A percentile compares a stretch with the other conserved stretches of the same genome.
phyloP scores from a whole-genome alignment of 768 basidiomycete species.

The Zangia roseola region DNA sequence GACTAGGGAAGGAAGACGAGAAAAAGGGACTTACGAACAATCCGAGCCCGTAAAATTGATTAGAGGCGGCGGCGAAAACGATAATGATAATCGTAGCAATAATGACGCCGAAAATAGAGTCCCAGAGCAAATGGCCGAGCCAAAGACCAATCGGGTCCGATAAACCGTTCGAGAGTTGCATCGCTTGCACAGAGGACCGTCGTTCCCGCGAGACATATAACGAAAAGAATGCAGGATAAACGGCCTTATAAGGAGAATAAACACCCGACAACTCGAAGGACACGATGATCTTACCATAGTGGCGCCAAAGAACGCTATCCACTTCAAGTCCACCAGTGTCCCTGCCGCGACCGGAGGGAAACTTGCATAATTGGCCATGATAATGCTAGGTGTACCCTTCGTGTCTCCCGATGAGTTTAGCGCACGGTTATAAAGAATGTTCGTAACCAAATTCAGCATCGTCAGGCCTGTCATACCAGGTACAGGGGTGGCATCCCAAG shows the following conservation, averaged over 20 bases:
- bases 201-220: slow-evolving; percentile 76
- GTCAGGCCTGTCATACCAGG: slow-evolving; percentile 58
- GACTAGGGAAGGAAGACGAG: slow-evolving; percentile 52
- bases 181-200: slow-evolving; percentile 67
- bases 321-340: slow-evolving; percentile 63
- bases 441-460: slow-evolving; percentile 67
- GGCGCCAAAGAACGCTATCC: slow-evolving; percentile 73
- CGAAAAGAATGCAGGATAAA: slow-evolving; percentile 80
- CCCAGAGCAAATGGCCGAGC: slow-evolving; percentile 79
- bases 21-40: slow-evolving; percentile 47
- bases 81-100: slow-evolving; percentile 63
- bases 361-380: slow-evolving; percentile 52
- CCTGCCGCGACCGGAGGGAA: slow-evolving; percentile 58
- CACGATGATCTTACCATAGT: slow-evolving; percentile 51
- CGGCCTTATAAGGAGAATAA: slow-evolving; percentile 42
- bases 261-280: not conserved
- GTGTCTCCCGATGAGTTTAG: slow-evolving; percentile 49
- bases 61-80: slow-evolving; percentile 52
- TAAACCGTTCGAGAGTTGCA: slow-evolving; percentile 79
- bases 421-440: slow-evolving; percentile 63
- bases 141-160: slow-evolving; percentile 68
- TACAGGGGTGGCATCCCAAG: slow-evolving; percentile 66
- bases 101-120: slow-evolving; percentile 58
- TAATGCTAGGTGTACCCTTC: slow-evolving; percentile 44
- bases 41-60: slow-evolving; percentile 69